These are phyloP conservation scores for Asterophora parasitica DNA, from an alignment of 768 basidiomycete genomes.

Conservation along the genomic window DNA sequence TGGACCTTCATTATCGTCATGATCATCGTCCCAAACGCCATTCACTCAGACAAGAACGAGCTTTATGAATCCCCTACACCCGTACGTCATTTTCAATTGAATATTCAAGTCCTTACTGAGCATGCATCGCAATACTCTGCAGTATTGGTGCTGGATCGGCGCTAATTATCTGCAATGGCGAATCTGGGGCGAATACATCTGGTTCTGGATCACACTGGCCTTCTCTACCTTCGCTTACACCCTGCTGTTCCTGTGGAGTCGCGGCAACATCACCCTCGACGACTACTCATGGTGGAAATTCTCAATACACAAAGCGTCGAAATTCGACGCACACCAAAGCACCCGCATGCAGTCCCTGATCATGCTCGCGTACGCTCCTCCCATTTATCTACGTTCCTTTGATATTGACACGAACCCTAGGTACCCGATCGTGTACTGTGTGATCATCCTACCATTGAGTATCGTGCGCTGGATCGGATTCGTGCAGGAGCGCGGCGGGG, in stretches of 20 bases:
- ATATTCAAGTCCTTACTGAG: background rate
- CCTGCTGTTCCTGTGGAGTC: conserved; percentile 3
- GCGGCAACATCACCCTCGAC: conserved; percentile 3
- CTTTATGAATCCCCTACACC: conserved; percentile 32
- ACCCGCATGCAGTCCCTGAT: conserved; percentile 5
- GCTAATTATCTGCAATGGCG: conserved; percentile 23
- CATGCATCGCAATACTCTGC: background rate
- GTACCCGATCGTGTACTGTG: conserved; percentile 5
- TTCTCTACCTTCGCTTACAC: conserved; percentile 28
- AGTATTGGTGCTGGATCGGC: conserved; percentile 44
- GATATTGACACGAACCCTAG: no score
- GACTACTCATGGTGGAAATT: conserved; percentile 5
- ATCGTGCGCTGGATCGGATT: conserved; percentile 11
- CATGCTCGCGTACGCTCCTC: conserved; percentile 6
- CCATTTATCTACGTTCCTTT: no score
- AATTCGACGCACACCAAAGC: background rate
- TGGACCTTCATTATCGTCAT: conserved; percentile 35
- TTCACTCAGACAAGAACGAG: conserved; percentile 14
- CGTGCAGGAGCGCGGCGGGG: conserved; percentile 7
- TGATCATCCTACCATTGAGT: conserved; percentile 7
- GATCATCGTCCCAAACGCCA: conserved; percentile 24
- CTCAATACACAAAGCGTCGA: conserved; percentile 1
- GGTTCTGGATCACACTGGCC: conserved; percentile 39
- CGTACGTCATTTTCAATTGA: conserved; percentile 17
- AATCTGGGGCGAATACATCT: conserved; percentile 39